These are phyloP conservation scores for Nyssa sinensis DNA, from an alignment of 148 eudicot species.

Conservation along the genomic window DNA sequence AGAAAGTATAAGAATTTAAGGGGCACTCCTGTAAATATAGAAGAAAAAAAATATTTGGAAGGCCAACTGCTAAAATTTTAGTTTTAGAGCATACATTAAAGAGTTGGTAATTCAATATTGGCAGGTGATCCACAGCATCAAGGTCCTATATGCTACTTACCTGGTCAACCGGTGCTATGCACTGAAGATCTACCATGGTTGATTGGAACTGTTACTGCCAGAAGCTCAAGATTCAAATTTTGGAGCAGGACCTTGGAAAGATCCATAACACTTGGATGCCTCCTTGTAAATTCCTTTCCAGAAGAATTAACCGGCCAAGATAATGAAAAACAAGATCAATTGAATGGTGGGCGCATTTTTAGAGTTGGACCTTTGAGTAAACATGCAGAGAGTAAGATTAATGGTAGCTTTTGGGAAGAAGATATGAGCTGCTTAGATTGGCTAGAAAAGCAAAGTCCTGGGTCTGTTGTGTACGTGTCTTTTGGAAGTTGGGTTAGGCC, in stretches of 20 bases:
- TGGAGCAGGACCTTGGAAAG: constrained; percentile 39
- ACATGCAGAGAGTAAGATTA: neutral
- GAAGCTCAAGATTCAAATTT: constrained; percentile 40
- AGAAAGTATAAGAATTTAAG: no score
- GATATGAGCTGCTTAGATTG: constrained; percentile 61
- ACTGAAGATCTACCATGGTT: constrained; percentile 48
- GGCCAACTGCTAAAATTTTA: no score
- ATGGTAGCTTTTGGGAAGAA: constrained; percentile 51
- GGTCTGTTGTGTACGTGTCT: constrained; percentile 68
- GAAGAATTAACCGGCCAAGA: constrained; percentile 23
- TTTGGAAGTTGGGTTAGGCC: constrained; percentile 97
- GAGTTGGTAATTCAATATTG: constrained; percentile 5
- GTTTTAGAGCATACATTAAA: no score
- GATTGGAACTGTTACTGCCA: constrained; percentile 33
- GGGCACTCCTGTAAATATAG: no score
- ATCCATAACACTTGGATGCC: constrained; percentile 23
- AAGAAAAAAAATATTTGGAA: no score
- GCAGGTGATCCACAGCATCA: constrained; percentile 47
- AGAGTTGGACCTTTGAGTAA: constrained; percentile 44
- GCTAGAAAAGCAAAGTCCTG: constrained; percentile 47
- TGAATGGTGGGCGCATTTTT: constrained; percentile 21
- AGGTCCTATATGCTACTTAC: constrained; percentile 19
- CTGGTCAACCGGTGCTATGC: constrained; percentile 27
- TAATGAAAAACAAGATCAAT: constrained; percentile 7
- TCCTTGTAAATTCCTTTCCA: constrained; percentile 48